Evolutionary conservation across 192 early-diverging fungal genomes (phyloP), one percentile per base, ranked within the genome.

Genomic region (Coemansia sp.): DNA sequence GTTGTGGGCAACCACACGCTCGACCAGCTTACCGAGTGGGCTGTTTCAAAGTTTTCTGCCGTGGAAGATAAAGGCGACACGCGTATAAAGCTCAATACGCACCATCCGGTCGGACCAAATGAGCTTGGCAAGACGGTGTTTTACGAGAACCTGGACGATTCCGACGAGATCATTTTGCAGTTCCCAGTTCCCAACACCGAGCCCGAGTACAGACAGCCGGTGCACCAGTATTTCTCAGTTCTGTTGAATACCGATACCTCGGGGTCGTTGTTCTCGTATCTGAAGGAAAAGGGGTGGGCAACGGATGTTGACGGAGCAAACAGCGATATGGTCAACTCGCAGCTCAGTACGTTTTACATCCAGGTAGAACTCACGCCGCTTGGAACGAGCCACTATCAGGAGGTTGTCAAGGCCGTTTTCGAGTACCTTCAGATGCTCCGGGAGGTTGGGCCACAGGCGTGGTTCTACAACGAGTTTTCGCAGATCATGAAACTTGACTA

Each of bases 231-330:
- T 71, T 65, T 92, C n/a, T 85, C 86, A 4, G 90, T 91, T 58
- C 76, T 97, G 23, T 86, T 98, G 67, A 89, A 89, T 0, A 88
- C 92, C 69, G 92, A 96, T 61, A 88, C 89, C 37, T 72, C 81
- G 12, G 97, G 97, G 4, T 96, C 95, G 4, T 77, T 98, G 59
- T 72, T 93, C 9, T 87, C 90, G 1, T 76, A 92, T 40, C 74
- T 97, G 26, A 94, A 94, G 67, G 85, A 89, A 50, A 85, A 90
- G 43, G 91, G 92, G 1, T 97, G 95, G 95, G 93, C 92, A 8
- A 85, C 89, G 1, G 7, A 19, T 21, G 38, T 71, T 15, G 9
- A 18, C 39, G 61, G 54, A 15, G 19, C 59, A 41, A 19, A 13
- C 6, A 11, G 45, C 19, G 44, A 49, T 6, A 11, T 13, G 8